Evolutionary conservation across 2,329 filamentous ascomycete species (phyloP), one percentile per base, ranked within the genome.

Genomic region (Alternaria sp.): DNA sequence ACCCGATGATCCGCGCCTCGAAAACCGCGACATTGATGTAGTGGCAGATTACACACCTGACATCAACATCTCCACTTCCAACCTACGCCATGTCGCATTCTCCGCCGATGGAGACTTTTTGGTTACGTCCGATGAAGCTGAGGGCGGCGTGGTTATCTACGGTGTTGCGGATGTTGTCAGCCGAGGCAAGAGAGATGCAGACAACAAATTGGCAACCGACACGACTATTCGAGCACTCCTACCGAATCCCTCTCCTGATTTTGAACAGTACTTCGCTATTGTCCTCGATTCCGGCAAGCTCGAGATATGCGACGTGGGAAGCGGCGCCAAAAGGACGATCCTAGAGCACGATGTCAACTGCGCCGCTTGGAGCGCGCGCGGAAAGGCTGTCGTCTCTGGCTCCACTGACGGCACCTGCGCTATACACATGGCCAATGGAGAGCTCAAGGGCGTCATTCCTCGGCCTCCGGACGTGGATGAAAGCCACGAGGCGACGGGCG

Each of bases 311-410:
- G 92, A 97, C 76, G 78, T 99, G 70, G 70, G 83, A 20, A 88
- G 87, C 65, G 92, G 91, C 0, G 62, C 63, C 34, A 67, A 57
- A 4, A 63, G 61, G 14, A 85, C 82, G 71, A 81, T 89, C 1
- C 82, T 96, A 64, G 92, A 89, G 71, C 83, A 86, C 28, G 89
- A 91, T 48, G 94, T 96, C 28, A 93, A 89, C 74, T 95, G 91
- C 71, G 86, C 92, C 6, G 90, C 91, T 57, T 99, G 96, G 95
- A 99, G 95, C 77, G 90, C 88, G 62, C 92, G 90, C 75, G 95
- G 95, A 47, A 99, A 97, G 77, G 94, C 98, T 75, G 83, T 99
- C 43, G 89, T 96, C 44, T 94, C 92, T 67, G 95, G 96, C 16
- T 83, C 95, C 68, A 88, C 85, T 7, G 88, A 97, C 78, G 95